Evolutionary conservation across 2,329 filamentous ascomycete genomes (phyloP).

Genomic region (Botryosphaeria dothidea): DNA sequence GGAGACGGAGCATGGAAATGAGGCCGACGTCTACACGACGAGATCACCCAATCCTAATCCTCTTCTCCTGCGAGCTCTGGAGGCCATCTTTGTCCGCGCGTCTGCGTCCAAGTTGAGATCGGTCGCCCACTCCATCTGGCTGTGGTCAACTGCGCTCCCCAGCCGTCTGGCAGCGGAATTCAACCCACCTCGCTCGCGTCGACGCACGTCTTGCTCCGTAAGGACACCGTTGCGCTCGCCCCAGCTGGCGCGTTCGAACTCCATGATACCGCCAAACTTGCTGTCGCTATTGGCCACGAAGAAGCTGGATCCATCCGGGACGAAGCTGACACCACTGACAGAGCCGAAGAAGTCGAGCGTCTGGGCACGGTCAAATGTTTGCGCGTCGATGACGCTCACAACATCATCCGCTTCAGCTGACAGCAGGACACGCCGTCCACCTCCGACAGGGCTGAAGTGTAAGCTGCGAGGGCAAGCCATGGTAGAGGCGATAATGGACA

Average conservation of each 20-base stretch:
- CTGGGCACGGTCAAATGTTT: slow-evolving; percentile 66
- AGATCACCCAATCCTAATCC: slow-evolving; percentile 13
- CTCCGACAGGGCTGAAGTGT: slow-evolving; percentile 70
- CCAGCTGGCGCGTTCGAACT: slow-evolving; percentile 54
- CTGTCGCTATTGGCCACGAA: slow-evolving; percentile 67
- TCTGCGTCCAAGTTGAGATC: background rate
- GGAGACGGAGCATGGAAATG: background rate
- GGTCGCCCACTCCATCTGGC: slow-evolving; percentile 2
- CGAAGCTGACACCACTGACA: slow-evolving; percentile 67
- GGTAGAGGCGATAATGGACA: slow-evolving; percentile 60
- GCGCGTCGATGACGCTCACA: slow-evolving; percentile 69
- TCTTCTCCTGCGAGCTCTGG: slow-evolving; percentile 5
- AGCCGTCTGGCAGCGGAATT: background rate
- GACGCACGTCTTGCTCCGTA: background rate
- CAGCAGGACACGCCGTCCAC: slow-evolving; percentile 66
- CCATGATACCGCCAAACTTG: slow-evolving; percentile 66
- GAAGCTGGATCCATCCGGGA: slow-evolving; percentile 68
- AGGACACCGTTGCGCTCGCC: slow-evolving; percentile 21
- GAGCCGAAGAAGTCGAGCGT: slow-evolving; percentile 74
- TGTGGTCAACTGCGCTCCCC: background rate
- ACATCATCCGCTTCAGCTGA: slow-evolving; percentile 76
- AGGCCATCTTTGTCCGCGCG: background rate
- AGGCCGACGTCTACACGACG: background rate
- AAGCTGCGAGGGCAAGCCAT: slow-evolving; percentile 70
- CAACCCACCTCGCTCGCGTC: background rate